Percentiles rank a stretch among this genome's conserved stretches.
Conservation (phyloP, 2,329 filamentous ascomycete genomes). For the Pleurostoma richardsiae region DNA sequence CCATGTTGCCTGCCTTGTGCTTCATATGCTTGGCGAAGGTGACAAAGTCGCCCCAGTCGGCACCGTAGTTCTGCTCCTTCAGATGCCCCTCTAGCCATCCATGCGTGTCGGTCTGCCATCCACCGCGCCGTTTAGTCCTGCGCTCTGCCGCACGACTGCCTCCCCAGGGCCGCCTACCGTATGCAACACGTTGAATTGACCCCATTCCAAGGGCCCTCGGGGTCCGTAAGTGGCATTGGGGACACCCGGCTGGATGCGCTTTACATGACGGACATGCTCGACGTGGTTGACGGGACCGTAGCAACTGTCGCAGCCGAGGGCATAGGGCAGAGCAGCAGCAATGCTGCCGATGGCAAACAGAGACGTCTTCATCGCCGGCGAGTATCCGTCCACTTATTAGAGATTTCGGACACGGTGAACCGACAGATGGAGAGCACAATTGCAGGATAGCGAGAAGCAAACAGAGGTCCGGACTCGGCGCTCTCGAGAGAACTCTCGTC, state of each 20-base stretch:
- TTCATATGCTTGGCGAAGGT: constrained; percentile 57
- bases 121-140: no score
- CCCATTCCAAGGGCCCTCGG: constrained; percentile 49
- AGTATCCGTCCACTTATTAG: neutral
- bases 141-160: no score
- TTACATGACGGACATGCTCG: constrained; percentile 40
- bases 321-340: constrained; percentile 8
- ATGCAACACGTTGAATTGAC: constrained; percentile 57
- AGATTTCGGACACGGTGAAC: no score
- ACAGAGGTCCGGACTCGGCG: no score
- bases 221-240: constrained; percentile 35
- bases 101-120: constrained; percentile 48
- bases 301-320: constrained; percentile 33
- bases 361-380: neutral
- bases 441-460: no score
- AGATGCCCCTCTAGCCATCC: constrained; percentile 57
- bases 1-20: constrained; percentile 47
- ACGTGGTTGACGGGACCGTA: constrained; percentile 34
- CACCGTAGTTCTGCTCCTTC: constrained; percentile 59
- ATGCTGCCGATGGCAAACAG: constrained; percentile 9
- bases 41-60: constrained; percentile 63
- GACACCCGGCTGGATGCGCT: constrained; percentile 42
- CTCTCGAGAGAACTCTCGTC: no score
- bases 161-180: constrained; percentile 28
- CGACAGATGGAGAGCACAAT: no score